Conservation (phyloP, 495 filamentous ascomycete species). For the Penicillium dipodomyicola region DNA sequence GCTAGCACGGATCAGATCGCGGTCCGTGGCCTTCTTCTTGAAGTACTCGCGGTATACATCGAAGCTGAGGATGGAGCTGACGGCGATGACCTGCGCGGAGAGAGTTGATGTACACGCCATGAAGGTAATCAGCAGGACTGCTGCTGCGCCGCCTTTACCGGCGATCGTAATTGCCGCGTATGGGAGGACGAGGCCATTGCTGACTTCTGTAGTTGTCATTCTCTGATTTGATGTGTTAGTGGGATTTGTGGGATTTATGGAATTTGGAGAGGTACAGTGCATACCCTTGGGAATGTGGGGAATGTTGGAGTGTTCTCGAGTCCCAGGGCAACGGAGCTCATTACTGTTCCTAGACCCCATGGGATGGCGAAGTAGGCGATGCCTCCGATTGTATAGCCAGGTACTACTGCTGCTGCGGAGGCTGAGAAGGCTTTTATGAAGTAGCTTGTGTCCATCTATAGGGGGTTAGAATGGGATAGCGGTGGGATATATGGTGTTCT, state of each 20-base stretch:
- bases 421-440: constrained; percentile 49
- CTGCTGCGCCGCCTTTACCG: constrained; percentile 44
- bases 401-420: constrained; percentile 36
- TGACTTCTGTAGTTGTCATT: constrained; percentile 42
- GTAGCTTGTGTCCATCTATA: constrained; percentile 45
- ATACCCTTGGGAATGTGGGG: constrained; percentile 44
- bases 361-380: constrained; percentile 47
- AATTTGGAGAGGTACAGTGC: background rate
- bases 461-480: constrained; percentile 6
- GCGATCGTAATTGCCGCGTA: constrained; percentile 43
- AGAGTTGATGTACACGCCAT: constrained; percentile 47
- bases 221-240: constrained; percentile 17
- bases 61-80: constrained; percentile 42
- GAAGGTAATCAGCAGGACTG: constrained; percentile 43
- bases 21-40: constrained; percentile 40
- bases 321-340: constrained; percentile 40
- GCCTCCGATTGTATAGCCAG: constrained; percentile 46
- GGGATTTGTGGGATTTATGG: background rate
- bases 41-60: constrained; percentile 48
- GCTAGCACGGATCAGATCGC: constrained; percentile 36
- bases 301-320: constrained; percentile 42
- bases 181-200: constrained; percentile 40
- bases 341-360: constrained; percentile 43
- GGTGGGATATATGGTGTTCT: background rate
- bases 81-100: constrained; percentile 44